Evolutionary conservation across 352 stramenopile genomes (phyloP).

Genomic region (Globisporangium acanthophoron): DNA sequence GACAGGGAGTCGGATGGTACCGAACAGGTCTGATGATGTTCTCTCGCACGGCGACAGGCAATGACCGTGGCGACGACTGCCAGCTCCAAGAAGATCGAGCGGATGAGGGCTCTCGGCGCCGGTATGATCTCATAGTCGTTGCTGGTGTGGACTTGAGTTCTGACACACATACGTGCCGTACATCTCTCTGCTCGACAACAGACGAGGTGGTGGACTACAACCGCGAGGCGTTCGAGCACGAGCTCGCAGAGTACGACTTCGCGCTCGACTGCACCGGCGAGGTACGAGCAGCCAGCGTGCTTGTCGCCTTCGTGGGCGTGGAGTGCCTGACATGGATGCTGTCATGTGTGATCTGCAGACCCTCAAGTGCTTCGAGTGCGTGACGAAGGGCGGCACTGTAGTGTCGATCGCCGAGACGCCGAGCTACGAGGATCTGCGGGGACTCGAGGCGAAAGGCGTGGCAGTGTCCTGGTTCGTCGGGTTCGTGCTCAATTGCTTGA

Average conservation of each 20-base stretch:
- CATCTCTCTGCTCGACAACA: neutral
- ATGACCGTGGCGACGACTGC: slow-evolving; percentile 64
- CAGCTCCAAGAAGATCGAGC: slow-evolving; percentile 55
- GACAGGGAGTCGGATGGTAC: too few relatives aligned
- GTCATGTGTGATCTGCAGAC: slow-evolving; percentile 9
- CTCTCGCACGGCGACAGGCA: slow-evolving; percentile 22
- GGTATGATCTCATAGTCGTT: slow-evolving; percentile 10
- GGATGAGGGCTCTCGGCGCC: slow-evolving; percentile 56
- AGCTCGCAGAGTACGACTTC: slow-evolving; percentile 71
- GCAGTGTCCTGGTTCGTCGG: slow-evolving; percentile 27
- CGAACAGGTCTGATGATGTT: neutral
- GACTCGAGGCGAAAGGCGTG: slow-evolving; percentile 17
- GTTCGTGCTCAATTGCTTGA: slow-evolving; percentile 33
- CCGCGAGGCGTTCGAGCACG: slow-evolving; percentile 55
- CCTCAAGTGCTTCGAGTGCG: slow-evolving; percentile 37
- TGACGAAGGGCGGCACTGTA: slow-evolving; percentile 30
- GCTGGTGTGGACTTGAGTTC: neutral
- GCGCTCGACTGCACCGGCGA: slow-evolving; percentile 72
- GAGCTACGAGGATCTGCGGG: slow-evolving; percentile 14
- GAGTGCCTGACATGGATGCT: too few relatives aligned
- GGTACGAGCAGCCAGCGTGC: slow-evolving; percentile 20
- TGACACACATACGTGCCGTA: too few relatives aligned
- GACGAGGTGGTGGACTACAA: slow-evolving; percentile 72
- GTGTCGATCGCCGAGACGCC: slow-evolving; percentile 41
- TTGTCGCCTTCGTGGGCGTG: neutral